A percentile compares a stretch with the other conserved stretches of the same genome.
These are phyloP conservation scores for Rubia peregrina DNA, from an alignment of 305 asterid genomes.

Conservation along the genomic window DNA sequence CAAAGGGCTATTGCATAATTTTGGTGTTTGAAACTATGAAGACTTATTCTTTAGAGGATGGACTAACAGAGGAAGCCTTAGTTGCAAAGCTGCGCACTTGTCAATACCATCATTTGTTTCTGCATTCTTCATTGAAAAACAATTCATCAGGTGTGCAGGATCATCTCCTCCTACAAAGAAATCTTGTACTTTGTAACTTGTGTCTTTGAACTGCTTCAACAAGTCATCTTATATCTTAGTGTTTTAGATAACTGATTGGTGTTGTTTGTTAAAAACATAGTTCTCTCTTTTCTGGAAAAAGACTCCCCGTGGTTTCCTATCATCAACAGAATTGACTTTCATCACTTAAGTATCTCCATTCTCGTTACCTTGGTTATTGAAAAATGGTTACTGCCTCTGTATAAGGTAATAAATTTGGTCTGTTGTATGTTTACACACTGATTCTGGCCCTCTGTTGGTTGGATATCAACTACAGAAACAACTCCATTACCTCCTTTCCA, in stretches of 20 bases:
- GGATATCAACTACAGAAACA: neutral
- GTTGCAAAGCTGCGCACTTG: slow-evolving; percentile 91
- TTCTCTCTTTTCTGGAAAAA: neutral
- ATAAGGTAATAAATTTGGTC: neutral
- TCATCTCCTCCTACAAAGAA: neutral
- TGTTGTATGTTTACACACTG: neutral
- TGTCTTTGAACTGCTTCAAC: neutral
- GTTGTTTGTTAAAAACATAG: neutral
- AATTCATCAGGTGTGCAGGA: slow-evolving; percentile 65
- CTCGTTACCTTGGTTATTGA: neutral
- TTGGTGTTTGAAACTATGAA: slow-evolving; percentile 89
- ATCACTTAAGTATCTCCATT: neutral
- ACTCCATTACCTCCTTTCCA: neutral
- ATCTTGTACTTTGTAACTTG: neutral
- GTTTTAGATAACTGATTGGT: neutral
- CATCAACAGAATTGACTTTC: neutral
- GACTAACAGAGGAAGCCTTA: slow-evolving; percentile 94
- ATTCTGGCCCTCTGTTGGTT: neutral
- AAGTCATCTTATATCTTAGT: neutral
- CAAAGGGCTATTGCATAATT: slow-evolving; percentile 84
- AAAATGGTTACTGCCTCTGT: neutral
- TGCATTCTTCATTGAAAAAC: slow-evolving; percentile 74
- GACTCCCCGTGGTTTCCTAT: neutral
- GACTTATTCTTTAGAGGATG: slow-evolving; percentile 83
- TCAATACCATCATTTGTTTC: slow-evolving; percentile 77